Conservation (phyloP, 331 rosid species). For the Acacia concinna region DNA sequence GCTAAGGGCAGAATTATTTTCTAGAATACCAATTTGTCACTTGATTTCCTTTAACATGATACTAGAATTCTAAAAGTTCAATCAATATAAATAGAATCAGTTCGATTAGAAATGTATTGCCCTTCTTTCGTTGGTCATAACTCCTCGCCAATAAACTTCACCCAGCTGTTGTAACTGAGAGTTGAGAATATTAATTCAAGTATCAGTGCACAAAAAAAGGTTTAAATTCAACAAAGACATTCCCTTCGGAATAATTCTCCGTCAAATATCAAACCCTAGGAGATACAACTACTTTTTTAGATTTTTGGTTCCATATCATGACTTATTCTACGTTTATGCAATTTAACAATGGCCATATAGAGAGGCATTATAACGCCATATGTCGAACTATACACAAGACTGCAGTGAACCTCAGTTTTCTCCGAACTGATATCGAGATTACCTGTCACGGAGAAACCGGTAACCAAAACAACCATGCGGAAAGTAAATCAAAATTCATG, state of each 20-base stretch:
- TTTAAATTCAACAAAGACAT: not conserved
- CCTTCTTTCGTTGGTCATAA: not conserved
- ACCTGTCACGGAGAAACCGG: not conserved
- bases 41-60: not conserved
- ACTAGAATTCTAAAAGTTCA: not conserved
- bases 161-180: not conserved
- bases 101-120: not conserved
- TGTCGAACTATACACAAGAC: not conserved
- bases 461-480: not conserved
- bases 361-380: not conserved
- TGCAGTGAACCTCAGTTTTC: constrained; percentile 1
- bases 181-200: not conserved
- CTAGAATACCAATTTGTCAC: constrained; percentile 7
- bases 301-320: not conserved
- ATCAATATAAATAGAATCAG: not conserved
- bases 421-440: constrained; percentile 7
- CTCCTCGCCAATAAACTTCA: not conserved
- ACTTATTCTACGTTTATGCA: not conserved
- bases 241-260: not conserved
- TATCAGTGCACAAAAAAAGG: not conserved
- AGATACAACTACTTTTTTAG: not conserved
- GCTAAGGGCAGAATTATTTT: not conserved
- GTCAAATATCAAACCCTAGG: not conserved
- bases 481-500: not conserved
- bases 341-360: not conserved